Conservation (phyloP, 129 eudicot species). For the Erigeron canadensis region DNA sequence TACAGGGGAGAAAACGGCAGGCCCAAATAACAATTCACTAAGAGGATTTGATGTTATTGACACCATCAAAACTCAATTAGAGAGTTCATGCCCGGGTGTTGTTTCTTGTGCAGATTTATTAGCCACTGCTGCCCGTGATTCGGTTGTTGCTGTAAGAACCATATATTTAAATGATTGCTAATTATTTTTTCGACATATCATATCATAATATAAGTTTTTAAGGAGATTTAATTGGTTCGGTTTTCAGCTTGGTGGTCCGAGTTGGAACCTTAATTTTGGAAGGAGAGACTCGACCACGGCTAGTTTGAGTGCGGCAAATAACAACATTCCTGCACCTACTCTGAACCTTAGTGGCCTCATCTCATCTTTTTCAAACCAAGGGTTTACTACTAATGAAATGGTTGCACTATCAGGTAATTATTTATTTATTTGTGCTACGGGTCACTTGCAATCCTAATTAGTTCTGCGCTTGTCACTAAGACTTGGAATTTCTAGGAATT, state of each 20-base stretch:
- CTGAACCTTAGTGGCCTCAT: constrained; percentile 45
- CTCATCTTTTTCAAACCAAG: constrained; percentile 44
- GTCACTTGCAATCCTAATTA: too few relatives aligned
- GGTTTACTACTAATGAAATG: constrained; percentile 54
- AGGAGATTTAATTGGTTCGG: too few relatives aligned
- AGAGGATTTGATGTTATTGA: constrained; percentile 57
- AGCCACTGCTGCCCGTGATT: constrained; percentile 45
- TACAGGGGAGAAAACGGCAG: constrained; percentile 51
- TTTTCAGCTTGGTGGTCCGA: constrained; percentile 61
- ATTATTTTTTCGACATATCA: too few relatives aligned
- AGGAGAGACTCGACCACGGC: constrained; percentile 64
- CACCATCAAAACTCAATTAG: constrained; percentile 46
- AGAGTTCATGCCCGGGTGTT: constrained; percentile 36
- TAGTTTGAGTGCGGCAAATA: constrained; percentile 44
- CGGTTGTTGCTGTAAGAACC: constrained; percentile 46
- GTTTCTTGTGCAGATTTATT: constrained; percentile 58
- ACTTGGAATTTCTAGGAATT: neutral
- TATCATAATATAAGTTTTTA: too few relatives aligned
- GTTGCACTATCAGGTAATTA: constrained; percentile 64
- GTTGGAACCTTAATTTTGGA: constrained; percentile 52
- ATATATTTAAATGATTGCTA: too few relatives aligned
- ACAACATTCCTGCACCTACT: constrained; percentile 43
- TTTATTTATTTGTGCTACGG: too few relatives aligned
- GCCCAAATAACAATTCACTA: constrained; percentile 40
- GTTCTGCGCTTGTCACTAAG: too few relatives aligned